Conservation (phyloP, 495 filamentous ascomycete species). For the Aspergillus conjunctus region DNA sequence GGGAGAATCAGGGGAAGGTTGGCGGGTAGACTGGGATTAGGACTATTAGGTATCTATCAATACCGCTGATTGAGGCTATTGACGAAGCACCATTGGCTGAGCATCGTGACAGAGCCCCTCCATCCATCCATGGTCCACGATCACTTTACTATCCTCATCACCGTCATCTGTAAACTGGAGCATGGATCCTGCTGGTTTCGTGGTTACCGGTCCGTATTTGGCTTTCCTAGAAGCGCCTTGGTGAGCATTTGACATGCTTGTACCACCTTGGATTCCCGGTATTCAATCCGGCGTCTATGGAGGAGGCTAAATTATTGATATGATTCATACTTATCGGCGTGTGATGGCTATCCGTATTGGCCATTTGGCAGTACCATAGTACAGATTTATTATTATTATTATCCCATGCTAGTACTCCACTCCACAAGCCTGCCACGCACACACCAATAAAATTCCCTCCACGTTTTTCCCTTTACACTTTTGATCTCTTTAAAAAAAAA, state of each 20-base stretch:
- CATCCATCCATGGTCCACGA: slow-evolving; percentile 17
- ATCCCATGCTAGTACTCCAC: not conserved
- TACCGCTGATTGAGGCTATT: slow-evolving; percentile 6
- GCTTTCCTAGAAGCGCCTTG: slow-evolving; percentile 13
- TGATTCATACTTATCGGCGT: not conserved
- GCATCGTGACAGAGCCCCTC: slow-evolving; percentile 9
- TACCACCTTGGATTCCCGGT: not conserved
- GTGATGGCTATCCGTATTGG: slow-evolving; percentile 1
- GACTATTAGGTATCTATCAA: not conserved
- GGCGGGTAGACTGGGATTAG: slow-evolving; percentile 10
- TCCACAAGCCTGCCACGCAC: not conserved
- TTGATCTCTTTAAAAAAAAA: slow-evolving; percentile 1
- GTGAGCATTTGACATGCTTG: not conserved
- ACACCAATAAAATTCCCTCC: slow-evolving; percentile 7
- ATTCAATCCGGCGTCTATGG: slow-evolving; percentile 1
- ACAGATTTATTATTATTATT: not conserved
- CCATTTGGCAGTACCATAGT: not conserved
- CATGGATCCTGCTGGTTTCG: not conserved
- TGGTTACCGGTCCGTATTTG: not conserved
- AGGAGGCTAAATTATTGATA: not conserved
- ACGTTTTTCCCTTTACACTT: not conserved
- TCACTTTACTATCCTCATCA: slow-evolving; percentile 7
- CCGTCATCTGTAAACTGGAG: not conserved
- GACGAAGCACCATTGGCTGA: slow-evolving; percentile 10
- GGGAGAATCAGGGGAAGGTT: slow-evolving; percentile 18